Evolutionary conservation across 768 basidiomycete species (phyloP), one percentile per base, ranked within the genome.

Genomic region (Punctularia strigosozonata): DNA sequence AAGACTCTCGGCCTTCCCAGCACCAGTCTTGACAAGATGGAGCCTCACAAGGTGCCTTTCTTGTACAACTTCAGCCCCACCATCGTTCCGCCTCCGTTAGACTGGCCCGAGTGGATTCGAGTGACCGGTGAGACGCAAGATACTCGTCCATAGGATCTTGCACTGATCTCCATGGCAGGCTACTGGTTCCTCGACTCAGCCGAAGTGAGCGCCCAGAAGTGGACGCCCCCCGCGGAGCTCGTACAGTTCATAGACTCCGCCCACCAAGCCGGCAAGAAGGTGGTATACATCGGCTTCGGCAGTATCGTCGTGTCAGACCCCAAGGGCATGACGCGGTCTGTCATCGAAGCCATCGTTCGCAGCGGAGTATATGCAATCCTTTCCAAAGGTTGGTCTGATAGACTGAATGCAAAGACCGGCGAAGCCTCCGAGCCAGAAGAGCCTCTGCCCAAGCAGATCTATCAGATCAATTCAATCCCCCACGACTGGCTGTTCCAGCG

Each of bases 71-170:
- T 98, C 55, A 92, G 88, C 51, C 87, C 91, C 1, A 68, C 74
- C 22, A 69, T 89, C 33, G 88, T 98, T 12, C 91, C 92, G 5
- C 88, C 83, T 20, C 94, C 94, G 3, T 61, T 98, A 40, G 94
- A 99, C 57, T 99, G 95, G 95, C 89, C 91, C 4, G 94, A 99
- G 58, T 97, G 92, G 90, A 97, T 98, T 46, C 81, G 86, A 30
- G 75, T 92, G 1, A 90, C 90, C 44, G 88, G 87, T 84, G 48
- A 42, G 53, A 46, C 10, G 6, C 18, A 35, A 20, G 40, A 13
- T 20, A 13, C 20, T 28, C 31, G 8, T 15, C 36, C 19, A 12
- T 38, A 25, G 25, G n/a, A 8, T 37, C 12, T 22, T 22, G 31
- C 33, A 18, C 25, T 39, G 26, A 36, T 40, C 38, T 13, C 18